Base-by-base conservation (phyloP, 169 alveolate species). In the Fabrea salina region DNA sequence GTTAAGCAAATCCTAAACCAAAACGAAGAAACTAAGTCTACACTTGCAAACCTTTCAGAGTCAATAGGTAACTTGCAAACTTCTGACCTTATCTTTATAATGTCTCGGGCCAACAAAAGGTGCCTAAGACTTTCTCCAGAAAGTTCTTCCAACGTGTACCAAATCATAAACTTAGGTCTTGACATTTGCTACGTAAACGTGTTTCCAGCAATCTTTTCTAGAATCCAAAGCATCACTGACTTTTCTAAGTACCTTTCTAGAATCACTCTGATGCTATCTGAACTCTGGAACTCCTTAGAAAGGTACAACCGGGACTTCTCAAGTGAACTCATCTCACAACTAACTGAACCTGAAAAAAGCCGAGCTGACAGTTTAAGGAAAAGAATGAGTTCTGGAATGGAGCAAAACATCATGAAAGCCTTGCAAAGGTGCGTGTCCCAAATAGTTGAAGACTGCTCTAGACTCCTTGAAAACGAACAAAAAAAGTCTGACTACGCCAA, bases 401-500 rank as follows among this genome's bases (percentile, higher is more conserved):
- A 64, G 32, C 75, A 64, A 64, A 64, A 37, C 16, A 32, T 64
- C 4, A 64, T 64, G 75, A 64, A 64, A 37, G 27, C 43, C 0
- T 5, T 64, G 13, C 49, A 64, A 13, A 19, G 19, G n/a, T 22
- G 75, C 30, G 30, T 64, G 19, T 39, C 16, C 30, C 54, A 22
- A 37, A 64, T 64, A n/a, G 4, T 33, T 37, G 5, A 33, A 1
- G 75, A 64, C 35, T 22, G 75, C 30, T 51, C 35, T 39, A 64
- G 41, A 35, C 35, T 64, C n/a, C 50, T 64, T 19, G 41, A 33
- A 16, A 40, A 6, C 50, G 35, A 37, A 3, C 75, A 64, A 64
- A 64, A 64, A 64, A 64, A 64, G 57, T 19, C 49, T n/a, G 75
- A 64, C 50, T 64, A 64, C 30, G 11, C 25, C 16, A 33, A 33